A percentile compares a stretch with the other conserved stretches of the same genome.
Evolutionary conservation across 2,329 filamentous ascomycete species (phyloP).

Genomic region (Botryotinia convoluta): DNA sequence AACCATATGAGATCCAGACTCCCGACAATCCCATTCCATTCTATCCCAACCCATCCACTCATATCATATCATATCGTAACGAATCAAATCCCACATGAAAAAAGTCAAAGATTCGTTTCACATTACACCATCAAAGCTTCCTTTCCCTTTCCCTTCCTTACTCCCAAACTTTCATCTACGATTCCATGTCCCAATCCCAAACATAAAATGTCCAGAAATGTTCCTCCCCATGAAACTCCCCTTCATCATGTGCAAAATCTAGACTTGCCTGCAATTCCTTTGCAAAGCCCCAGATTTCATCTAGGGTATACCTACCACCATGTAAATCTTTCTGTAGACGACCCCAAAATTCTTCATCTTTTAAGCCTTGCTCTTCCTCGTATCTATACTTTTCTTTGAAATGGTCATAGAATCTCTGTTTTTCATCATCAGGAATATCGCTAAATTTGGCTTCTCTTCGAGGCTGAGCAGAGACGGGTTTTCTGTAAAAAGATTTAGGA

Average conservation of each 20-base stretch:
- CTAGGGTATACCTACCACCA: conserved; percentile 26
- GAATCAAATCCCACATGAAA: not conserved
- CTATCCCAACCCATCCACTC: not conserved
- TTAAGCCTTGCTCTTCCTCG: not conserved
- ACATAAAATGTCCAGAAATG: conserved; percentile 1
- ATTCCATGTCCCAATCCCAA: not conserved
- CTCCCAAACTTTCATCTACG: not conserved
- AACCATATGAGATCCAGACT: not conserved
- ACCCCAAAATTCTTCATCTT: conserved; percentile 7
- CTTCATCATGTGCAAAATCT: conserved; percentile 19
- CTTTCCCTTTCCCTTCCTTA: not conserved
- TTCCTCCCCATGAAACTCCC: not conserved
- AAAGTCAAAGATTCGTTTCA: not conserved
- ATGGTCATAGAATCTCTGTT: not conserved
- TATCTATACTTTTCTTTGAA: not conserved
- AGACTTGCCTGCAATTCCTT: conserved; percentile 32
- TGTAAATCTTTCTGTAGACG: not conserved
- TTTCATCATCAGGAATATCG: not conserved
- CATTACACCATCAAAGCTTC: not conserved
- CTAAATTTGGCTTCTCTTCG: not conserved
- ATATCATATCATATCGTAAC: not conserved
- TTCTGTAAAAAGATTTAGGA: conserved; percentile 12
- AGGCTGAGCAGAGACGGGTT: not conserved
- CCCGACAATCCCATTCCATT: not conserved
- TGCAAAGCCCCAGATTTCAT: conserved; percentile 34